Evolutionary conservation across 2,329 filamentous ascomycete genomes (phyloP).

Genomic region (Aspergillus melleus): DNA sequence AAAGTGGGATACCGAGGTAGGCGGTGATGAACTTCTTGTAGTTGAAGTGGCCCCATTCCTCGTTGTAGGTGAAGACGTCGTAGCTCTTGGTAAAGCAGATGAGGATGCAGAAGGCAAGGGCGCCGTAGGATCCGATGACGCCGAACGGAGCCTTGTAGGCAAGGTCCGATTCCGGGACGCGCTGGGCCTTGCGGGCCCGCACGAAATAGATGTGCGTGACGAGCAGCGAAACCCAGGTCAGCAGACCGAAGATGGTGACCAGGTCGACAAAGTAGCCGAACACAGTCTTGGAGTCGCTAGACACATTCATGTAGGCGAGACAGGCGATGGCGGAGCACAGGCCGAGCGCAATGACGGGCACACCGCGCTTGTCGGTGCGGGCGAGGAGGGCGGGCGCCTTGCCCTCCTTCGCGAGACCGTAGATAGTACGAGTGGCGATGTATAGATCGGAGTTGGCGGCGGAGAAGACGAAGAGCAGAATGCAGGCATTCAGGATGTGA

Average conservation of each 20-base stretch:
- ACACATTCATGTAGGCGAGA: conserved; percentile 68
- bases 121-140: conserved; percentile 65
- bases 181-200: conserved; percentile 61
- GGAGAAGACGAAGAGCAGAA: conserved; percentile 73
- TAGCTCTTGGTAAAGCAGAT: conserved; percentile 84
- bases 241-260: conserved; percentile 64
- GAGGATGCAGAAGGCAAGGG: conserved; percentile 68
- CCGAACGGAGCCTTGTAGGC: conserved; percentile 72
- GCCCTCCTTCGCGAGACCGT: conserved; percentile 70
- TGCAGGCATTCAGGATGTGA: conserved; percentile 71
- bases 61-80: conserved; percentile 61
- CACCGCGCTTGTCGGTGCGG: conserved; percentile 68
- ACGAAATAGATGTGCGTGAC: conserved; percentile 69
- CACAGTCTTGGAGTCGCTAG: conserved; percentile 56
- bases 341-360: conserved; percentile 66
- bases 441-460: conserved; percentile 77
- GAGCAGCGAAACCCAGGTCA: conserved; percentile 69
- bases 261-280: conserved; percentile 69
- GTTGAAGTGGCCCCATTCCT: conserved; percentile 59
- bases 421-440: conserved; percentile 71
- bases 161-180: conserved; percentile 55
- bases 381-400: conserved; percentile 72
- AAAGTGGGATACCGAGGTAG: conserved; percentile 75
- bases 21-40: conserved; percentile 77
- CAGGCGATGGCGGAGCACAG: conserved; percentile 63